These are phyloP conservation scores for Sporothrix pseudoabietina DNA, from an alignment of 2,329 filamentous ascomycete species.

Conservation along the genomic window DNA sequence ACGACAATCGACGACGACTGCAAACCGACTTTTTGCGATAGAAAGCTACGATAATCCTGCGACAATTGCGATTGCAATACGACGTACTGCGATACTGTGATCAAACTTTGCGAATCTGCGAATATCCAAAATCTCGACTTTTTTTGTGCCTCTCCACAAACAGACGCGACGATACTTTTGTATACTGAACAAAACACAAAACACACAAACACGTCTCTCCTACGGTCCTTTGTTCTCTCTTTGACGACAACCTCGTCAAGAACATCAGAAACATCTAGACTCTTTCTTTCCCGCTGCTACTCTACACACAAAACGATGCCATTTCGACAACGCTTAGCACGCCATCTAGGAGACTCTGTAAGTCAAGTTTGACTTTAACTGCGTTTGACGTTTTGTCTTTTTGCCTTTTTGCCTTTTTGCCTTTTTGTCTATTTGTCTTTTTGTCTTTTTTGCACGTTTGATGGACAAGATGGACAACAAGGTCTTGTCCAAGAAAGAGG, in stretches of 20 bases:
- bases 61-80: no score
- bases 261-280: neutral
- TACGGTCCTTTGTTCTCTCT: neutral
- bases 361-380: neutral
- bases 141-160: neutral
- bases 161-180: neutral
- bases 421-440: neutral
- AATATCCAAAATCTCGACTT: neutral
- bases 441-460: no score
- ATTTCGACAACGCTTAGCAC: constrained; percentile 25
- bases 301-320: constrained; percentile 12
- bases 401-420: neutral
- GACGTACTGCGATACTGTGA: no score
- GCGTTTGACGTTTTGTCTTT: neutral
- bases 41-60: neutral
- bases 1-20: neutral
- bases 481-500: neutral
- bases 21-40: neutral
- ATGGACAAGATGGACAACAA: neutral
- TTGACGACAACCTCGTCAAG: neutral
- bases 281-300: neutral
- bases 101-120: no score
- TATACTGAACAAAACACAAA: neutral
- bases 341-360: constrained; percentile 26
- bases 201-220: neutral